Evolutionary conservation across 192 early-diverging fungal species (phyloP).

Genomic region (Chytriomyces confervae): DNA sequence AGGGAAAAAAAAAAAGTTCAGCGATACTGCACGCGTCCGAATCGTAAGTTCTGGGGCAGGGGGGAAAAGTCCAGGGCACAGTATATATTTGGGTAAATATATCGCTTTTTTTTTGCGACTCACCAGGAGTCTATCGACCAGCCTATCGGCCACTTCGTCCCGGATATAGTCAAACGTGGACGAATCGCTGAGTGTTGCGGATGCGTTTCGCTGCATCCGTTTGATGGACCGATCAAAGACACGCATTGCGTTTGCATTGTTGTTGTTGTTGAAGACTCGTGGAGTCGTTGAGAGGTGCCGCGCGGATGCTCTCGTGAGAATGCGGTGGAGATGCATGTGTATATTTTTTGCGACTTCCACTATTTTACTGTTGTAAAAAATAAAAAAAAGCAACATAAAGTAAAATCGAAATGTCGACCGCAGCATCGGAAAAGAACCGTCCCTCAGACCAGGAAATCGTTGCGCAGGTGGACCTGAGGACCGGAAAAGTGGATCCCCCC

Average conservation of each 20-base stretch:
- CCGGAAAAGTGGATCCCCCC: neutral
- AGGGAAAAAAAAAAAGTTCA: slow-evolving; percentile 25
- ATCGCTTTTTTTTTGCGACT: neutral
- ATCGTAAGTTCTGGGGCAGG: neutral
- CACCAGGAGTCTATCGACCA: slow-evolving; percentile 87
- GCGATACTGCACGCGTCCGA: neutral
- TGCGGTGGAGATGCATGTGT: slow-evolving; percentile 4
- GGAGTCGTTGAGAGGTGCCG: neutral
- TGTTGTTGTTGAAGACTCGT: neutral
- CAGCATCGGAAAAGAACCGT: slow-evolving; percentile 45
- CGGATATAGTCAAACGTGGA: slow-evolving; percentile 87
- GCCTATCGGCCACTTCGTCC: slow-evolving; percentile 85
- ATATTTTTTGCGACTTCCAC: neutral
- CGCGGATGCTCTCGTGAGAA: neutral
- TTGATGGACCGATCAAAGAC: slow-evolving; percentile 86
- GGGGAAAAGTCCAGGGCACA: neutral
- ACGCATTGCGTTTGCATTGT: neutral
- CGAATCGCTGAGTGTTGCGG: slow-evolving; percentile 60
- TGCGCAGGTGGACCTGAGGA: slow-evolving; percentile 39
- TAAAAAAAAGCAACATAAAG: neutral
- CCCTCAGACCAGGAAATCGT: slow-evolving; percentile 68
- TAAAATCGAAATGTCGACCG: neutral
- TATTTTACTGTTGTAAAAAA: neutral
- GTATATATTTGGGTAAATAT: neutral
- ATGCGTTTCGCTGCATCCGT: slow-evolving; percentile 76